These are phyloP conservation scores for Candida argentea DNA, from an alignment of 805 yeast genomes.

Conservation along the genomic window DNA sequence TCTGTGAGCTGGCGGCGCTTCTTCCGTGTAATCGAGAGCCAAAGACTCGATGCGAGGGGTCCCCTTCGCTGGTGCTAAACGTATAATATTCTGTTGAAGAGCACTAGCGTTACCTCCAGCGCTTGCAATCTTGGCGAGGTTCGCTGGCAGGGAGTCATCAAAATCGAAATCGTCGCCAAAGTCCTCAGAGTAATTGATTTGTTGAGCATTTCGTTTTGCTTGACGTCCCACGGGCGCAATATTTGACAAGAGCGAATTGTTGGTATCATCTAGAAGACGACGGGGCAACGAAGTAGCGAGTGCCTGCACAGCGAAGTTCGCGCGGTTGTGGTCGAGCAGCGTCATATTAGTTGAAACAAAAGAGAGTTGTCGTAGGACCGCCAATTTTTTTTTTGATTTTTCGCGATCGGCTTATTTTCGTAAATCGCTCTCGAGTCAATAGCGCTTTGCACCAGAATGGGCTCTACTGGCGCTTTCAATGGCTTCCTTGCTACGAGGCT, in stretches of 20 bases:
- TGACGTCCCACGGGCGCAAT: conserved; percentile 70
- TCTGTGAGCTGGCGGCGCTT: conserved; percentile 16
- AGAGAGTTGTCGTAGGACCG: too few species aligned
- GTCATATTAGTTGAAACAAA: conserved; percentile 5
- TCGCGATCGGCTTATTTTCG: too few species aligned
- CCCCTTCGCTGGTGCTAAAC: conserved; percentile 15
- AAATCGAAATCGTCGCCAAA: conserved; percentile 20
- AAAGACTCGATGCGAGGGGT: conserved; percentile 15
- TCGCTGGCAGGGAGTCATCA: conserved; percentile 13
- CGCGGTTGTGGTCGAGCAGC: conserved; percentile 10
- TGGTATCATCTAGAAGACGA: conserved; percentile 55
- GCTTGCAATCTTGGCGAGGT: conserved; percentile 6
- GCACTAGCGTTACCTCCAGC: conserved; percentile 22
- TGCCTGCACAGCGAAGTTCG: conserved; percentile 57
- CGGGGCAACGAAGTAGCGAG: conserved; percentile 64
- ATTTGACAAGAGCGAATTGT: conserved; percentile 56
- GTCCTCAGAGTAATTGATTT: conserved; percentile 59
- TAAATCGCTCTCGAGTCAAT: too few species aligned
- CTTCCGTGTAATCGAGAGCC: conserved; percentile 13
- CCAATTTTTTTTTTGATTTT: not conserved
- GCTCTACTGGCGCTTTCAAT: too few species aligned
- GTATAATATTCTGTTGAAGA: conserved; percentile 16
- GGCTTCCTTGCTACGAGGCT: too few species aligned
- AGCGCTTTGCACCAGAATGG: too few species aligned
- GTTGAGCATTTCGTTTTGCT: conserved; percentile 61